These are phyloP conservation scores for Leptographium flavum DNA, from an alignment of 2,329 filamentous ascomycete genomes.

Conservation along the genomic window DNA sequence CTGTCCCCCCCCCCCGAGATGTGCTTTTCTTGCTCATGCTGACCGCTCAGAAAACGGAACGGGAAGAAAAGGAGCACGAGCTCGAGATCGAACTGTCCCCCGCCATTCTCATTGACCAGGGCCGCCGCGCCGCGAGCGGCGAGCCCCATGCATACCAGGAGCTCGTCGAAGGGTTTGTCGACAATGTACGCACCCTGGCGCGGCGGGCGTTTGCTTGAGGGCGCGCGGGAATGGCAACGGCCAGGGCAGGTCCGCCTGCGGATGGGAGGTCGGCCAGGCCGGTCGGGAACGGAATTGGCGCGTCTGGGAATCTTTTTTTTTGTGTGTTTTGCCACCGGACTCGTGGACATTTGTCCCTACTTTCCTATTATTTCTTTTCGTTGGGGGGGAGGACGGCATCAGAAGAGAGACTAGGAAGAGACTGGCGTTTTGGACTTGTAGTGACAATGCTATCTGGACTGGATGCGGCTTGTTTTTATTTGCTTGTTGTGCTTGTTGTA, in stretches of 20 bases:
- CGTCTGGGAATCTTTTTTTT: neutral
- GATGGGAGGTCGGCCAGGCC: too few relatives aligned
- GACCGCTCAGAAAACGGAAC: slow-evolving; percentile 21
- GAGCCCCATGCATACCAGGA: slow-evolving; percentile 48
- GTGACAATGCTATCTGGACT: too few relatives aligned
- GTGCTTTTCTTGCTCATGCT: neutral
- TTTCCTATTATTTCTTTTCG: too few relatives aligned
- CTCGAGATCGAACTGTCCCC: slow-evolving; percentile 66
- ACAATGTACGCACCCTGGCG: slow-evolving; percentile 50
- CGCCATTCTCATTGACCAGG: slow-evolving; percentile 49
- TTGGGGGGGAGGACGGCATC: too few relatives aligned
- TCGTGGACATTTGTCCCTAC: neutral
- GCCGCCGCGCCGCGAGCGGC: slow-evolving; percentile 35
- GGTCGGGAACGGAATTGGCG: neutral
- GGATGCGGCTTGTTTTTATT: too few relatives aligned
- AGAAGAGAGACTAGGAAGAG: too few relatives aligned
- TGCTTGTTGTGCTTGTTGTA: too few relatives aligned
- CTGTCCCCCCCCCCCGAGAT: too few relatives aligned
- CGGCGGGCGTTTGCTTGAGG: slow-evolving; percentile 4
- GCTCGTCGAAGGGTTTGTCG: slow-evolving; percentile 58
- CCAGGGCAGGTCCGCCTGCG: slow-evolving; percentile 14
- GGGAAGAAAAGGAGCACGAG: slow-evolving; percentile 56
- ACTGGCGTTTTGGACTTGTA: too few relatives aligned
- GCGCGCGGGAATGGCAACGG: neutral
- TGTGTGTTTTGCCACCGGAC: neutral